Evolutionary conservation across 805 yeast species (phyloP), one percentile per base, ranked within the genome.

Genomic region (Kazachstania bromeliacearum): DNA sequence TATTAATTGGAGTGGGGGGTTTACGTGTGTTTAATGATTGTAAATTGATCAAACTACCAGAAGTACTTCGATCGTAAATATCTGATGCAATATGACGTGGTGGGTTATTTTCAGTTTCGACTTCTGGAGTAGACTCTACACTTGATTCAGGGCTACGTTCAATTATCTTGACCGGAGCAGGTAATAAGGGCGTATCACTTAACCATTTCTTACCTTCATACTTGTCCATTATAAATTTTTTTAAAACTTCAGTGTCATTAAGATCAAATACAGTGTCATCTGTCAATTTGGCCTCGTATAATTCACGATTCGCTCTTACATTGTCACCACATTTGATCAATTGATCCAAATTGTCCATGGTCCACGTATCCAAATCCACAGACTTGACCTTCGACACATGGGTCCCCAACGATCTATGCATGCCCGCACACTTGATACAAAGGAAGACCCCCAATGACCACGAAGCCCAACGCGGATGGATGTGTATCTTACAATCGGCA

Each of bases 401-500:
- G 0, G 96, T 88, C 2, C 98, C 97, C 80, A 89, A 77, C 35
- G 89, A 76, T 55, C 97, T 70, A 56, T 89, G 98, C 41, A 89
- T 80, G 1, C 98, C 98, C 1, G 96, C 87, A 60, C 98, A 89
- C 50, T 89, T 71, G 45, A 89, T 89, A 60, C 98, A 89, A 30
- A 89, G 72, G 51, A 89, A 85, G 39, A 92, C 75, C 15, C 98
- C 98, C 35, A 89, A 60, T 47, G 80, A 87, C 96, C 96, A 89
- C 16, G 94, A 79, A n/a, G 97, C 96, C 98, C 98, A 89, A 36
- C 98, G 70, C 13, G 98, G 98, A 60, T 89, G 94, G 22, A 80
- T 71, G 10, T 89, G 71, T 0, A 78, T 71, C 59, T 89, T 89
- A 63, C 98, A 89, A 60, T 89, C 98, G 3, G 88, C 94, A 59